Base-by-base conservation (phyloP, 1,284 basidiomycete species). In the Meripilus lineatus region DNA sequence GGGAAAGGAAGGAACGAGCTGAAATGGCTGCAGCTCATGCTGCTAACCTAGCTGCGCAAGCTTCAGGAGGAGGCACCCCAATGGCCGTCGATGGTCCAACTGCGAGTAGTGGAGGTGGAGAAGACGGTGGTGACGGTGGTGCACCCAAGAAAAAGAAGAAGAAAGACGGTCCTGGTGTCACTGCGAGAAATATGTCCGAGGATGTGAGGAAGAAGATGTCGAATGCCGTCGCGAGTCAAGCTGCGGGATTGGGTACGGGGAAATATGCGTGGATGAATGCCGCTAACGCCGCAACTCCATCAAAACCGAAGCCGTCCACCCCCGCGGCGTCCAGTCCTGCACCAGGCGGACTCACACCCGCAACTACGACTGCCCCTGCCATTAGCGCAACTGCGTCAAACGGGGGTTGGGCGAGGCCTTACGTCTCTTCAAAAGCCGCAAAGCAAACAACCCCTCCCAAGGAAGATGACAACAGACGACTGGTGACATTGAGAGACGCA, bases 151-250 rank as follows among this genome's bases (percentile, higher is more conserved):
- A 87, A 69, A 89, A 90, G 65, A 78, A 82, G 63, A 89, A 89
- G 60, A 86, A 85, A 61, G 84, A 88, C 23, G 88, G 88, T 0
- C 87, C 88, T 0, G 86, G 86, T 3, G 84, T 89, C 8, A 87
- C 85, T 0, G 87, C 88, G 40, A 71, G 82, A 46, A 92, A 91
- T 58, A 89, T 93, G 85, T 83, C 81, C 2, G 89, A 90, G 62
- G 89, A 92, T 55, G 85, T 90, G 53, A 71, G 84, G 52, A 92
- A 92, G 72, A 89, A 89, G 60, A 81, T 92, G 79, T 87, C 85
- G 35, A 90, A 92, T 60, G 86, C 86, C 24, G 85, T 87, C 4
- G 89, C 90, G n/a, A 84, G 80, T 53, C 85, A 89, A 57, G 87
- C 86, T 2, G 84, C 88, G n/a, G 89, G 89, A 0, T 59, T 89